These are phyloP conservation scores for Chlorella ohadii DNA, from an alignment of 139 green algal species.

Conservation along the genomic window DNA sequence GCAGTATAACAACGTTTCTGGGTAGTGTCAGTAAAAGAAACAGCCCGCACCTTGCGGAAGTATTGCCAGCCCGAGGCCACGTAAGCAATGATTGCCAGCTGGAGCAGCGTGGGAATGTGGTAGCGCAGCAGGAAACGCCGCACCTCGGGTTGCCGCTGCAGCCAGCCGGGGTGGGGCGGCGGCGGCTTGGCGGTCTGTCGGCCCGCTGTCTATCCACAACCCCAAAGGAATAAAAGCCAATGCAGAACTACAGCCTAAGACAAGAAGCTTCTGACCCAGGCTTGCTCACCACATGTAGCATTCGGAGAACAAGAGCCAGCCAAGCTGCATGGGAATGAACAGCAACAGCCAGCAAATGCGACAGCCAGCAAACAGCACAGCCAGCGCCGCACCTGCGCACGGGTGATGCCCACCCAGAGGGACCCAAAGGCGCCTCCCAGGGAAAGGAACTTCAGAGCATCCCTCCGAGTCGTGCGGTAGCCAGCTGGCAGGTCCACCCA, in stretches of 20 bases:
- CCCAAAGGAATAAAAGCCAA: neutral
- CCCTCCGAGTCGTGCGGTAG: conserved; percentile 61
- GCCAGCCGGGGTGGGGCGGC: neutral
- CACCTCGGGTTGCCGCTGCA: conserved; percentile 36
- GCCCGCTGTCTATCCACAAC: neutral
- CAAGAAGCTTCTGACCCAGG: too few relatives aligned
- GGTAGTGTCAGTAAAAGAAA: too few relatives aligned
- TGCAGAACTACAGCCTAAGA: too few relatives aligned
- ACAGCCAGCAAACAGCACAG: neutral
- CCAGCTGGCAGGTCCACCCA: conserved; percentile 55
- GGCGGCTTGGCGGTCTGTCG: neutral
- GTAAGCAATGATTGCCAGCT: conserved; percentile 58
- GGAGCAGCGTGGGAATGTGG: conserved; percentile 47
- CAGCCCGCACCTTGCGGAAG: conserved; percentile 43
- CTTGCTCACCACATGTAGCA: too few relatives aligned
- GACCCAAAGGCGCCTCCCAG: conserved; percentile 44
- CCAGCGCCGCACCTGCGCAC: conserved; percentile 51
- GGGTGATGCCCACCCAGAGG: conserved; percentile 43
- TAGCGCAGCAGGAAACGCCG: conserved; percentile 40
- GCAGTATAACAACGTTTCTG: too few relatives aligned
- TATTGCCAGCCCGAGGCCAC: conserved; percentile 42
- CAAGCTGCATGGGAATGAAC: too few relatives aligned
- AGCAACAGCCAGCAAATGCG: neutral
- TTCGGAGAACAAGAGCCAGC: too few relatives aligned
- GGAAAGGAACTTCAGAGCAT: conserved; percentile 62